Evolutionary conservation across 352 stramenopile species (phyloP), one percentile per base, ranked within the genome.

Genomic region (Globisporangium okanoganense): DNA sequence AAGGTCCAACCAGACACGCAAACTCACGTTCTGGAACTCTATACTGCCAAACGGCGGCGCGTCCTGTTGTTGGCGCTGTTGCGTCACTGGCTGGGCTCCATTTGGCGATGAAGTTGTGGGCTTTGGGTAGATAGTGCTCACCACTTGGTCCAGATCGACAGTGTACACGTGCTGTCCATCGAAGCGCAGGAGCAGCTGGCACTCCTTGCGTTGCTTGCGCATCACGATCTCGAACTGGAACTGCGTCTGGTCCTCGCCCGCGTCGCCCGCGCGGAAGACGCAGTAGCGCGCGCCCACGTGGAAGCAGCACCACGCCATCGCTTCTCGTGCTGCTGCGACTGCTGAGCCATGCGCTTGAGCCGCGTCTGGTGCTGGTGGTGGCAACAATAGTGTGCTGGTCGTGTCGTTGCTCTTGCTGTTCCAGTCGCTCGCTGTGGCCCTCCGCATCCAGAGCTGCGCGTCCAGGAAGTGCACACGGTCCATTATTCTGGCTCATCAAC

Each of bases 1-100:
- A 8, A 66, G 66, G 7, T 82, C 69, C 24, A 82, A 62, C 73
- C 73, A 82, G 4, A 82, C 3, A 13, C 73, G 71, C 51, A 82
- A 18, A 33, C 45, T 67, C 9, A 79, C 65, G 14, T 56, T 64
- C n/a, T 61, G 61, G 48, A 75, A 73, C 24, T 74, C 57, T 7
- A 82, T 22, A 6, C 41, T 61, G 3, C 64, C 70, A 25, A 68
- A 81, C 4, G 73, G 73, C 12, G 69, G 73, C 12, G 61, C 51
- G 16, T 56, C 54, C 7, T 29, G 45, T 0, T 53, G 45, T 36
- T 64, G 35, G 13, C 27, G 57, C 10, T 61, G 48, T 29, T 47
- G 5, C 24, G 18, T 16, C 22, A 59, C 9, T 25, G 31, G 29
- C 6, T 44, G 40, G 9, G 22, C 10, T 29, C 41, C 35, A 16